These are phyloP conservation scores for Xylaria digitata DNA, from an alignment of 2,329 filamentous ascomycete species.

Conservation along the genomic window DNA sequence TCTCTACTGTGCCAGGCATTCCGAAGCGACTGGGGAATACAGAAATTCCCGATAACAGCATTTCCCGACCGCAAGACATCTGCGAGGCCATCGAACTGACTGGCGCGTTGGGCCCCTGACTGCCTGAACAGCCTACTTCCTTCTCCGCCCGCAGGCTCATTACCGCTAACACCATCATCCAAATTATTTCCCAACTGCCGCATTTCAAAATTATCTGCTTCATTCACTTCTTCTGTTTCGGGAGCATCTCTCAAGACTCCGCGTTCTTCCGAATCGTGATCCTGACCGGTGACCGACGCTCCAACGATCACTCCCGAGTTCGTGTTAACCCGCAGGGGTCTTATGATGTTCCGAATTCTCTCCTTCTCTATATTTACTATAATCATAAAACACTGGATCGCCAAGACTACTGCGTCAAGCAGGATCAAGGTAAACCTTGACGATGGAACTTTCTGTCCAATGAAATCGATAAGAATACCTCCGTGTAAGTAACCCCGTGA, in stretches of 20 bases:
- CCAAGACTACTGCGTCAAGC: slow-evolving; percentile 66
- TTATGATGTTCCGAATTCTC: slow-evolving; percentile 62
- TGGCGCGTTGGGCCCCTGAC: slow-evolving; percentile 30
- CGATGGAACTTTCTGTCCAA: slow-evolving; percentile 72
- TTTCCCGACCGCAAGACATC: slow-evolving; percentile 67
- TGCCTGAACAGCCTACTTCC: slow-evolving; percentile 48
- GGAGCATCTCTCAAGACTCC: slow-evolving; percentile 58
- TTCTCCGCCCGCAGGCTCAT: slow-evolving; percentile 43
- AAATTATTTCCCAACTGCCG: slow-evolving; percentile 50
- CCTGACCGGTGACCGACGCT: slow-evolving; percentile 52
- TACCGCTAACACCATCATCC: slow-evolving; percentile 13
- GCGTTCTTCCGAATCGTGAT: slow-evolving; percentile 68
- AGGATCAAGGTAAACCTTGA: slow-evolving; percentile 66
- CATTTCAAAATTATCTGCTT: slow-evolving; percentile 60
- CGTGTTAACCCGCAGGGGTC: slow-evolving; percentile 47
- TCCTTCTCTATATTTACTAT: slow-evolving; percentile 71
- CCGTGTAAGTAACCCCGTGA: slow-evolving; percentile 74
- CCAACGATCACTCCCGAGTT: slow-evolving; percentile 43
- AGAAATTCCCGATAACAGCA: slow-evolving; percentile 64
- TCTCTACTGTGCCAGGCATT: slow-evolving; percentile 59
- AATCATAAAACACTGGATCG: slow-evolving; percentile 72
- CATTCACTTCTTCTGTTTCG: slow-evolving; percentile 51
- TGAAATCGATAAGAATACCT: slow-evolving; percentile 74
- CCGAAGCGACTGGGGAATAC: slow-evolving; percentile 62
- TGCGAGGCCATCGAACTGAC: slow-evolving; percentile 46